These are phyloP conservation scores for Penicillium canariense DNA, from an alignment of 495 filamentous ascomycete genomes.

Conservation along the genomic window DNA sequence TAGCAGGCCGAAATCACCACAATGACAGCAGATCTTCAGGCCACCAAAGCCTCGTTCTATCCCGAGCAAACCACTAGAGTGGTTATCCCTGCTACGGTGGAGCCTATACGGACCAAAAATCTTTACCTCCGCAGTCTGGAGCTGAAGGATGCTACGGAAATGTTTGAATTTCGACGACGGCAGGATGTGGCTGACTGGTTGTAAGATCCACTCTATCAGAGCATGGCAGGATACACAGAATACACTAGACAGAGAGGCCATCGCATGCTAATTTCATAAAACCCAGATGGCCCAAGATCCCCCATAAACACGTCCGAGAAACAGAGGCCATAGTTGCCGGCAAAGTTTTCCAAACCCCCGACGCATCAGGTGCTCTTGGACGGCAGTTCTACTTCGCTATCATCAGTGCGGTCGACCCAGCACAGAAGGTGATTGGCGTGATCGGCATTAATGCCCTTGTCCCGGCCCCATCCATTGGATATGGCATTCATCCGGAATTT, in stretches of 20 bases:
- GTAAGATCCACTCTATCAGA: conserved; percentile 13
- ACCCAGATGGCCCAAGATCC: conserved; percentile 20
- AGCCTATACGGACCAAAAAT: conserved; percentile 18
- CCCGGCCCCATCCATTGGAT: conserved; percentile 29
- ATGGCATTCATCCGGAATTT: conserved; percentile 26
- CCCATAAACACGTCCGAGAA: conserved; percentile 19
- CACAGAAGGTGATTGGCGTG: conserved; percentile 18
- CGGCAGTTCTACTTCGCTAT: conserved; percentile 26
- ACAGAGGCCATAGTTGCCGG: conserved; percentile 19
- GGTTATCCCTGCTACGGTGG: conserved; percentile 12
- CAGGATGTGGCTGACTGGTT: conserved; percentile 31
- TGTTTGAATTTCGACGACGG: conserved; percentile 22
- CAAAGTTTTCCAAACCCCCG: conserved; percentile 24
- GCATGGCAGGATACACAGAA: too few species aligned
- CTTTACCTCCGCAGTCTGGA: conserved; percentile 20
- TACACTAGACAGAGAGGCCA: too few species aligned
- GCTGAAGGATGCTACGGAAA: conserved; percentile 16
- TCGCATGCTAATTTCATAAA: too few species aligned
- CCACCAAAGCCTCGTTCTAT: conserved; percentile 11
- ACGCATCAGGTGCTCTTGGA: conserved; percentile 23
- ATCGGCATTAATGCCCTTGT: conserved; percentile 24
- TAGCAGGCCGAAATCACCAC: not conserved
- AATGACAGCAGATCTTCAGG: conserved; percentile 2
- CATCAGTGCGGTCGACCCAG: conserved; percentile 14
- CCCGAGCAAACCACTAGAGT: conserved; percentile 16